Evolutionary conservation across 305 asterid species (phyloP), one percentile per base, ranked within the genome.

Genomic region (Ajuga reptans): DNA sequence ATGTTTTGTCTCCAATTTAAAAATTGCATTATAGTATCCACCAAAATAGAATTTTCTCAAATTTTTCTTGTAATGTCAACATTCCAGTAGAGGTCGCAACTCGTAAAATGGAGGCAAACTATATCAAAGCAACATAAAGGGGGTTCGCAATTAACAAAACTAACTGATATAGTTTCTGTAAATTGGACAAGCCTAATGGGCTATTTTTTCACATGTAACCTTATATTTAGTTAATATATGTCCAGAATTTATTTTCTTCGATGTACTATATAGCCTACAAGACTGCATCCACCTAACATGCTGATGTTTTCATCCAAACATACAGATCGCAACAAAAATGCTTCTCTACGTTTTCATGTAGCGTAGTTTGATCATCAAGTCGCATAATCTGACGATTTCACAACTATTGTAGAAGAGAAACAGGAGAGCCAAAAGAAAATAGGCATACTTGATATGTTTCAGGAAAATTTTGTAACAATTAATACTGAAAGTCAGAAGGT

Each of bases 321-420:
- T 39, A 69, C 51, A 10, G 60, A 63, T 57, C 74, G 72, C 72
- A n/a, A n/a, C 70, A 64, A 69, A 66, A 75, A 75, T 67, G 51
- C 61, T 70, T 75, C 56, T 68, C 71, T 61, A 73, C 76, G 50
- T 79, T 74, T 60, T 69, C 60, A 7, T 24, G 58, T 72, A 57
- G 73, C 66, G 42, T 41, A 73, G 73, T 78, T 71, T 72, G 80
- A 74, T 70, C 77, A 74, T 57, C 68, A 51, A 53, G 66, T 62
- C 71, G 73, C 77, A 72, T 62, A 53, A 63, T 68, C 73, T 43
- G 66, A 71, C 74, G 64, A 64, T 69, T 53, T 71, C 68, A 47
- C 11, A 50, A 61, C 56, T 72, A 71, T 58, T 57, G 47, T 72
- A 69, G 47, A 54, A 58, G 60, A 53, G 59, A 49, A 62, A 64